Evolutionary conservation across 768 basidiomycete species (phyloP).

Genomic region (Panaeolus cyanescens): DNA sequence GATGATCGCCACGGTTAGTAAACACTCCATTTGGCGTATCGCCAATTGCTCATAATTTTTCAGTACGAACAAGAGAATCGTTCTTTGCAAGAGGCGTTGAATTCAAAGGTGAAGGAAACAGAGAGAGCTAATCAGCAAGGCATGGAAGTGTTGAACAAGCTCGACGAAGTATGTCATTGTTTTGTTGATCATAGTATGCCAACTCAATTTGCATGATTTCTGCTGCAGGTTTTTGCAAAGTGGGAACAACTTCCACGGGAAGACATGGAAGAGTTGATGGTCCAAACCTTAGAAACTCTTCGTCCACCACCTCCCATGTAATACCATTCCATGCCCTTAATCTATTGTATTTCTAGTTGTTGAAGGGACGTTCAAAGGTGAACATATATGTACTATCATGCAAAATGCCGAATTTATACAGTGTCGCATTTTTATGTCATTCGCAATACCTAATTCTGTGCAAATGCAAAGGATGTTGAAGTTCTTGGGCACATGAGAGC

Average conservation of each 20-base stretch:
- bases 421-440: no score
- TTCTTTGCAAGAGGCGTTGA: constrained; percentile 46
- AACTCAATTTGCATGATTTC: not conserved
- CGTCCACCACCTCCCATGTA: constrained; percentile 21
- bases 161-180: constrained; percentile 49
- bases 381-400: no score
- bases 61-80: constrained; percentile 64
- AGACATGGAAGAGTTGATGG: constrained; percentile 61
- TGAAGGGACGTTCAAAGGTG: no score
- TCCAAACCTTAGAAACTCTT: constrained; percentile 46
- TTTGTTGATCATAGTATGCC: not conserved
- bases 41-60: not conserved
- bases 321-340: not conserved
- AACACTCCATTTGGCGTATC: not conserved
- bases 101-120: constrained; percentile 47
- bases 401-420: no score
- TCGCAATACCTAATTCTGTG: no score
- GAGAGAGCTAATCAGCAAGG: constrained; percentile 48
- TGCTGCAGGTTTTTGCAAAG: constrained; percentile 43
- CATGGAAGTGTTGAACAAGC: constrained; percentile 47
- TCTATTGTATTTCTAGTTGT: not conserved
- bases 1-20: constrained; percentile 38
- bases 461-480: no score
- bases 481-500: no score
- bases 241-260: constrained; percentile 63